phyloP scores from a whole-genome alignment of 805 yeast species.

The Yarrowia bubula region DNA sequence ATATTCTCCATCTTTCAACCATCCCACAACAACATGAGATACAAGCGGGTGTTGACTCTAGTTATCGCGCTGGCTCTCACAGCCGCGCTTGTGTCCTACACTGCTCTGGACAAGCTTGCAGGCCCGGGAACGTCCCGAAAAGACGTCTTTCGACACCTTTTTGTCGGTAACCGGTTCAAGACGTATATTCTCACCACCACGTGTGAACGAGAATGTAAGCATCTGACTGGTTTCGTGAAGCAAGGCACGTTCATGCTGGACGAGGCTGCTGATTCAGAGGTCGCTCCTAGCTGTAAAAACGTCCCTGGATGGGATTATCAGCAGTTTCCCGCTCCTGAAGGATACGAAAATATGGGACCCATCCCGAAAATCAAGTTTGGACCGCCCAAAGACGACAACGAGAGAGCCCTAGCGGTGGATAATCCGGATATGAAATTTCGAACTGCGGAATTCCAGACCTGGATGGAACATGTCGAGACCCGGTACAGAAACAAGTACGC shows the following conservation, averaged over 20 bases:
- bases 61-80: neutral
- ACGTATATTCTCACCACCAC: conserved; percentile 15
- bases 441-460: neutral
- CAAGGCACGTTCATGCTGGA: conserved; percentile 22
- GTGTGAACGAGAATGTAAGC: neutral
- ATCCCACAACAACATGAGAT: neutral
- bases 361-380: neutral
- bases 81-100: neutral
- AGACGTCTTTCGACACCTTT: too few relatives aligned
- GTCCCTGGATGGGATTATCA: neutral
- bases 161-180: neutral
- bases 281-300: neutral
- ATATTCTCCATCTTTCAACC: too few relatives aligned
- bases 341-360: neutral
- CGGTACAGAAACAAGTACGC: conserved; percentile 21
- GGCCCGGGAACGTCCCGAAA: neutral
- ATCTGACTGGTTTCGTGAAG: neutral
- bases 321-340: neutral
- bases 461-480: conserved; percentile 3
- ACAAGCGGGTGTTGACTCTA: conserved; percentile 8
- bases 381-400: neutral
- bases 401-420: neutral
- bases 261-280: neutral
- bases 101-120: neutral
- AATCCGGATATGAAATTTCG: conserved; percentile 19